A percentile compares a stretch with the other conserved stretches of the same genome.
Conservation (phyloP, 1,284 basidiomycete genomes). For the Ceratobasidium sp. region DNA sequence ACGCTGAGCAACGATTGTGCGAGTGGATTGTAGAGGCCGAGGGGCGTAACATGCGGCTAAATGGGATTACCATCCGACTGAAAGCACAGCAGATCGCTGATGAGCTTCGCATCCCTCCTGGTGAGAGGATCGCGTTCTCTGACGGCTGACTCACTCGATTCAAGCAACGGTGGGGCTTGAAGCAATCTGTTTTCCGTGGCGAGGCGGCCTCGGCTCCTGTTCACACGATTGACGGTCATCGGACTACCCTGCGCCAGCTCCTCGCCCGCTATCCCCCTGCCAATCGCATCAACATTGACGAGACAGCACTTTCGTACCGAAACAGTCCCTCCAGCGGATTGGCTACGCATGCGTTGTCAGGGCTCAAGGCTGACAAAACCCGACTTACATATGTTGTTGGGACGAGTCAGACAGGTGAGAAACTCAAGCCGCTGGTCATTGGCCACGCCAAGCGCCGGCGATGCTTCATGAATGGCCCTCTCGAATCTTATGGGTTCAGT, state of each 20-base stretch:
- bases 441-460: not conserved
- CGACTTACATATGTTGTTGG: not conserved
- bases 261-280: conserved; percentile 48
- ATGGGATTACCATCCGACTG: not conserved
- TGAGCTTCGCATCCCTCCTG: conserved; percentile 10
- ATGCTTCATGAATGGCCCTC: not conserved
- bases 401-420: not conserved
- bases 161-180: conserved; percentile 47
- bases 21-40: conserved; percentile 26
- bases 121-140: conserved; percentile 10
- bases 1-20: not conserved
- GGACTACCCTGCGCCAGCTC: not conserved
- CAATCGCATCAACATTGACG: conserved; percentile 55
- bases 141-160: conserved; percentile 30
- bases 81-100: conserved; percentile 24
- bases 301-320: conserved; percentile 52
- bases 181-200: conserved; percentile 53
- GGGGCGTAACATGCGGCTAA: not conserved
- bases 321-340: conserved; percentile 53
- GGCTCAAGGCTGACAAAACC: conserved; percentile 53
- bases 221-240: conserved; percentile 9
- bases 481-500: not conserved
- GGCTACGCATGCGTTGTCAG: conserved; percentile 50
- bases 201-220: conserved; percentile 54
- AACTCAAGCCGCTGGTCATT: conserved; percentile 11